A percentile compares a stretch with the other conserved stretches of the same genome.
Evolutionary conservation across 768 basidiomycete species (phyloP).

Genomic region (Clathrus columnatus): DNA sequence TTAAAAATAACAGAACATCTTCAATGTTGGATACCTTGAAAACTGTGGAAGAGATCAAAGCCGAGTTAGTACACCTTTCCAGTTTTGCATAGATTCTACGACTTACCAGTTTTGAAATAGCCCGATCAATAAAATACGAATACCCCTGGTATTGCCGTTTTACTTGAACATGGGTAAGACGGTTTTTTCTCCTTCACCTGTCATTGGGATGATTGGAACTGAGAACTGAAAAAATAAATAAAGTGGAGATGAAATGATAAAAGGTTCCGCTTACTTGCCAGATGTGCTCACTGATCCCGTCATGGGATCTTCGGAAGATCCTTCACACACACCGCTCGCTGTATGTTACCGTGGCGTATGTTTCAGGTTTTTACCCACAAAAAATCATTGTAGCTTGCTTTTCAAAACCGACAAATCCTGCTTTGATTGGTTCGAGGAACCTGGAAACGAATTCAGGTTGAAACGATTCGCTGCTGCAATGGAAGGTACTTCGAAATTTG

Average conservation of each 20-base stretch:
- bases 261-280: constrained; percentile 66
- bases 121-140: constrained; percentile 56
- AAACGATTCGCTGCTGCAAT: constrained; percentile 18
- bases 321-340: background rate
- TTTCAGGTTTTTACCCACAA: background rate
- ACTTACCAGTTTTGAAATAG: constrained; percentile 23
- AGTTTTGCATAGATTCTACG: background rate
- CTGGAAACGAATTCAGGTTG: constrained; percentile 23
- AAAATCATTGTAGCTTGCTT: background rate
- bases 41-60: constrained; percentile 36
- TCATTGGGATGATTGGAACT: background rate
- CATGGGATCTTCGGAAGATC: background rate
- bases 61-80: constrained; percentile 29
- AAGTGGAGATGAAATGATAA: constrained; percentile 71
- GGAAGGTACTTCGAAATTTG: constrained; percentile 14
- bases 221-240: background rate
- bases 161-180: constrained; percentile 36
- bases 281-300: constrained; percentile 34
- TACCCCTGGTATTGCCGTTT: constrained; percentile 58
- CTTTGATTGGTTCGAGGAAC: constrained; percentile 5
- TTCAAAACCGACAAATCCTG: background rate
- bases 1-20: constrained; percentile 62
- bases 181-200: background rate
- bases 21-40: constrained; percentile 64
- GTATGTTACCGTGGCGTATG: background rate